Percentiles rank a stretch among this genome's conserved stretches.
phyloP scores from a whole-genome alignment of 2,329 filamentous ascomycete species.

The Colletotrichum sp. region DNA sequence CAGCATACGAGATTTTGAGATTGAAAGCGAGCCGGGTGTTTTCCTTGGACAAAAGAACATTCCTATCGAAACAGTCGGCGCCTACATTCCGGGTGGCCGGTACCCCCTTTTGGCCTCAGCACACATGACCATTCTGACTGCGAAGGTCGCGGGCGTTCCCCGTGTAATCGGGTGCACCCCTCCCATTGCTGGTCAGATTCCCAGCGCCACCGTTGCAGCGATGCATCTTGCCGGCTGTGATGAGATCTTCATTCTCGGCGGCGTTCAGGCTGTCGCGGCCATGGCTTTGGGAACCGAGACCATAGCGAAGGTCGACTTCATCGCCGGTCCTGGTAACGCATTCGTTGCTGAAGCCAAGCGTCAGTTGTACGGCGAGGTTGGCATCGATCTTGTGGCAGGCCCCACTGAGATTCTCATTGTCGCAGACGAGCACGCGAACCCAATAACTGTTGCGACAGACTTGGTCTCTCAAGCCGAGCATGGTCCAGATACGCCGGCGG shows the following conservation, averaged over 20 bases:
- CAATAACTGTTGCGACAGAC: constrained; percentile 49
- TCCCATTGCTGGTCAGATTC: constrained; percentile 52
- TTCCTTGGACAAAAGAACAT: constrained; percentile 55
- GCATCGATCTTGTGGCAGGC: constrained; percentile 59
- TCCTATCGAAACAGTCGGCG: constrained; percentile 50
- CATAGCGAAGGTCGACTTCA: constrained; percentile 53
- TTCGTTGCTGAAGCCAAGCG: constrained; percentile 61
- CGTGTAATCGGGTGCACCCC: constrained; percentile 57
- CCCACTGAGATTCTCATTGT: constrained; percentile 59
- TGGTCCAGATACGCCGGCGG: constrained; percentile 55
- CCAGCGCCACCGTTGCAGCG: constrained; percentile 53
- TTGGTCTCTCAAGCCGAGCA: constrained; percentile 56
- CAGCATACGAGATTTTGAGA: too few relatives aligned
- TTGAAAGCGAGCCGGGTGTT: constrained; percentile 55
- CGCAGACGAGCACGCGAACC: constrained; percentile 51
- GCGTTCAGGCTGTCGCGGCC: constrained; percentile 56
- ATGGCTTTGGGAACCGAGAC: constrained; percentile 57
- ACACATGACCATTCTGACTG: constrained; percentile 61
- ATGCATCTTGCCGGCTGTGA: constrained; percentile 55
- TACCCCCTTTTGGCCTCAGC: constrained; percentile 58
- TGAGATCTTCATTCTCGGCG: constrained; percentile 54
- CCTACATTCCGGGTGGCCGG: constrained; percentile 55
- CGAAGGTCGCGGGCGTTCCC: constrained; percentile 57
- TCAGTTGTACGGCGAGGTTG: constrained; percentile 57
- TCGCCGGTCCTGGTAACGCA: constrained; percentile 58